Evolutionary conservation across 495 filamentous ascomycete genomes (phyloP).

Genomic region (Daldinia vernicosa): DNA sequence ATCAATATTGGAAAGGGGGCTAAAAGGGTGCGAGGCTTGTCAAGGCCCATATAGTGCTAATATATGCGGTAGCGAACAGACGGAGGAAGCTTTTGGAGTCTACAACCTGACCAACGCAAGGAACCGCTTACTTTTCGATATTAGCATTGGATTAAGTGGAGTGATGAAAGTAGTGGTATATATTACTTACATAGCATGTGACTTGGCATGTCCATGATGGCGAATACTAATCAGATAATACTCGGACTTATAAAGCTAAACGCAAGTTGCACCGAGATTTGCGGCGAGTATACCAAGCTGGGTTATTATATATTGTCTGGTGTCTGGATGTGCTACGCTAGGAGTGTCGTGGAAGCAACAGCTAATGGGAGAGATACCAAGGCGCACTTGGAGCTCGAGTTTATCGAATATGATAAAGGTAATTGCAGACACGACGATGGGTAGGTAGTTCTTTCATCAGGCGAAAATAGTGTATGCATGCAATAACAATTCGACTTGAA

Average conservation of each 20-base stretch:
- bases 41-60: neutral
- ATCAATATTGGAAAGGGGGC: neutral
- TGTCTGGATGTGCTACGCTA: neutral
- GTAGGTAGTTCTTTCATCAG: neutral
- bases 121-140: too few species aligned
- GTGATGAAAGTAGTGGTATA: too few species aligned
- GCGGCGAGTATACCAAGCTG: too few species aligned
- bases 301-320: too few species aligned
- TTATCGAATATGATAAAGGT: neutral
- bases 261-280: too few species aligned
- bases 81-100: neutral
- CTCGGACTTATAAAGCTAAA: too few species aligned
- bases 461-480: neutral
- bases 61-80: neutral
- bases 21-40: neutral
- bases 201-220: too few species aligned
- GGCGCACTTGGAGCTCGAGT: neutral
- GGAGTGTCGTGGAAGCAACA: neutral
- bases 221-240: too few species aligned
- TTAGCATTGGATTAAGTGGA: too few species aligned
- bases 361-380: neutral
- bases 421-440: neutral
- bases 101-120: too few species aligned
- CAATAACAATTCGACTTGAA: too few species aligned
- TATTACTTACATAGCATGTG: too few species aligned